Evolutionary conservation across 371 early-diverging fungal species (phyloP).

Genomic region (Encephalitozoon romaleae): DNA sequence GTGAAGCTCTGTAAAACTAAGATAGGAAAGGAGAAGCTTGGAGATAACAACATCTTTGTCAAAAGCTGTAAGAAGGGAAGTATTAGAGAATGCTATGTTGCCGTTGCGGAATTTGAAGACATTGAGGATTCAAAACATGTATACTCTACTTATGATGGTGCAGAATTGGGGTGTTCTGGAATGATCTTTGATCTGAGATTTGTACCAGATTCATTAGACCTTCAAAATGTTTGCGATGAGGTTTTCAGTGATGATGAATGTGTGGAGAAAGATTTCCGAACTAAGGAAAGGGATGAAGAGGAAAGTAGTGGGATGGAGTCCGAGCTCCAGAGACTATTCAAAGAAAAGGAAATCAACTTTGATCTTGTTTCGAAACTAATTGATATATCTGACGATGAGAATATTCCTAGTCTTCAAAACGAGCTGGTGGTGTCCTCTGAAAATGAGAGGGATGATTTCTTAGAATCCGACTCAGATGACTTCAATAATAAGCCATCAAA

Average conservation of each 20-base stretch:
- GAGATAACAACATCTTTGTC: neutral
- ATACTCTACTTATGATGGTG: conserved; percentile 24
- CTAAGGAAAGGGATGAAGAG: neutral
- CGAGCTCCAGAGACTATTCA: neutral
- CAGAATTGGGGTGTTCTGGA: conserved; percentile 12
- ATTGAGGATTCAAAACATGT: neutral
- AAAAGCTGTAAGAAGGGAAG: neutral
- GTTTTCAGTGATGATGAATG: neutral
- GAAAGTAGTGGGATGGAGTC: neutral
- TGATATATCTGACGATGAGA: neutral
- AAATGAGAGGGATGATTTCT: neutral
- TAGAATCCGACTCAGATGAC: neutral
- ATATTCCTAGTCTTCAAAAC: neutral
- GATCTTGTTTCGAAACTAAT: conserved; percentile 10
- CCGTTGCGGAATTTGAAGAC: conserved; percentile 18
- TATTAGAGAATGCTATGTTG: neutral
- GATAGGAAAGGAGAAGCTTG: neutral
- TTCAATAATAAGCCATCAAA: neutral
- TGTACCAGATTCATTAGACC: conserved; percentile 22
- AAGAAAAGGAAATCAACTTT: conserved; percentile 24
- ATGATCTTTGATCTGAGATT: conserved; percentile 30
- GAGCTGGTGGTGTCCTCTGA: neutral
- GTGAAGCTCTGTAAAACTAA: conserved; percentile 29
- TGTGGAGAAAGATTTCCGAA: neutral
- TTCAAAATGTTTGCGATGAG: conserved; percentile 4